These are phyloP conservation scores for Symbiodinium pilosum DNA, from an alignment of 73 alveolate species.

Conservation along the genomic window DNA sequence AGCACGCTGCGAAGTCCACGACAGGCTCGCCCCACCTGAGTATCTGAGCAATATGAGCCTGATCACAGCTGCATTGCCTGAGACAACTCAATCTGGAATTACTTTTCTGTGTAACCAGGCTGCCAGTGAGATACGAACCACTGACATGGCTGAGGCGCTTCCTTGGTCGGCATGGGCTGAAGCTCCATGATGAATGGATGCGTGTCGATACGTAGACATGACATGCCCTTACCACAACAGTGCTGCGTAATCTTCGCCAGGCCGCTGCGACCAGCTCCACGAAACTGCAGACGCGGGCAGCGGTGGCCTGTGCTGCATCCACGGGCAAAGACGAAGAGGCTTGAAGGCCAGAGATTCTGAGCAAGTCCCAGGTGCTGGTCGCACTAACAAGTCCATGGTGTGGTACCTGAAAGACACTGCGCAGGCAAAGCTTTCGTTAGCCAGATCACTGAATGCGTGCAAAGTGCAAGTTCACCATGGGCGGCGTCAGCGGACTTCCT, in stretches of 20 bases:
- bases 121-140: constrained; percentile 90
- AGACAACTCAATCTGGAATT: too few relatives aligned
- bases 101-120: too few relatives aligned
- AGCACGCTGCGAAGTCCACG: constrained; percentile 40
- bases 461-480: background rate
- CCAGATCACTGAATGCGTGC: background rate
- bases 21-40: constrained; percentile 87
- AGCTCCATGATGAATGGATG: too few relatives aligned
- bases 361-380: constrained; percentile 18
- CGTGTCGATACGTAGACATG: too few relatives aligned
- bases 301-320: constrained; percentile 33
- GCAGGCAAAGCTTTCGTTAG: too few relatives aligned
- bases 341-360: background rate
- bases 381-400: constrained; percentile 53
- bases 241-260: background rate
- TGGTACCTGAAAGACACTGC: constrained; percentile 3
- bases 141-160: constrained; percentile 72
- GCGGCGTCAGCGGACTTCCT: background rate
- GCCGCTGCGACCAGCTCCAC: constrained; percentile 55
- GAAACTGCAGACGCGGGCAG: constrained; percentile 66
- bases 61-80: too few relatives aligned
- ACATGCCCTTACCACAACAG: too few relatives aligned
- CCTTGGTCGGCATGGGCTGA: too few relatives aligned
- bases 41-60: too few relatives aligned
- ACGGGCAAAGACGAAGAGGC: background rate